Evolutionary conservation across 75 land plant genomes (phyloP), one percentile per base, ranked within the genome.

Genomic region (Pinus tabuliformis): DNA sequence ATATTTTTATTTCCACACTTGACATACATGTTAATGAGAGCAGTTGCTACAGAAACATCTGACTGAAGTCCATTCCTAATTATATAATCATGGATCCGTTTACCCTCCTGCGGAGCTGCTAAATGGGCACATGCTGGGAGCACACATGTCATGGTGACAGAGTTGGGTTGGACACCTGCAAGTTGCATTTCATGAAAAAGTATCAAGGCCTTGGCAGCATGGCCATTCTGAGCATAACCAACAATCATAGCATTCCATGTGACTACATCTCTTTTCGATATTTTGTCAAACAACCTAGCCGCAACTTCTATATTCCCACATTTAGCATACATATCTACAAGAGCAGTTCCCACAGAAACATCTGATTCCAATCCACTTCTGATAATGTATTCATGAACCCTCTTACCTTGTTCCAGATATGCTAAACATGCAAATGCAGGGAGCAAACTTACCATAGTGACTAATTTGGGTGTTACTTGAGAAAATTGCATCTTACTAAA

Each of bases 211-310:
- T 81, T 81, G 13, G 66, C 52, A 56, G 81, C 84, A 36, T 24
- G 21, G 28, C 85, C 91, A 73, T 78, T 71, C 73, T 84, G 86
- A 0, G 88, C 83, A 63, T 80, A 83, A 33, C 84, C 86, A 33
- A 85, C 74, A 17, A 92, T 83, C 88, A 92, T 86, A 4, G 92
- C 76, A n/a, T 87, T 90, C 95, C 95, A 92, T 70, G 78, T 76
- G 66, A 92, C 76, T 0, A 86, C 87, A 73, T 92, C 89, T 57
- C 75, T 45, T 54, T 65, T 58, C 18, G 68, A 28, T 86, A 92
- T 90, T 62, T 42, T 42, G 75, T 80, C 81, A 76, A 90, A 92
- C 13, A 84, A 79, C 15, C 52, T 13, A 76, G 64, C 79, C 7
- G 90, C 92, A 59, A 78, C 59, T 9, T 37, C 21, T 70, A 92